Percentiles rank a stretch among this genome's conserved stretches.
Evolutionary conservation across 2,329 filamentous ascomycete species (phyloP).

Genomic region (Pseudocercospora ulei): DNA sequence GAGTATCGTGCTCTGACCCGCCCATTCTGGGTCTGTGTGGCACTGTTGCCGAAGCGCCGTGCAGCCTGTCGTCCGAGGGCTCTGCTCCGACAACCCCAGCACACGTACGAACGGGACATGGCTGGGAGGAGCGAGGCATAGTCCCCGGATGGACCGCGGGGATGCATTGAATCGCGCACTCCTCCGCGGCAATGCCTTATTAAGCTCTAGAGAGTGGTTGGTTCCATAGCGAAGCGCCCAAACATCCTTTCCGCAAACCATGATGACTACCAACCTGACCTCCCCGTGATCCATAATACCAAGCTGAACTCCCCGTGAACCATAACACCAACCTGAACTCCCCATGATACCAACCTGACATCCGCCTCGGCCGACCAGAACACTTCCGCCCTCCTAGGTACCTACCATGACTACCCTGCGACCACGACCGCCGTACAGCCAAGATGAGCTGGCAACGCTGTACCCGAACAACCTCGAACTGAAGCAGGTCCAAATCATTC

Average conservation of each 20-base stretch:
- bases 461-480: conserved; percentile 75
- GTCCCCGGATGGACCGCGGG: too few relatives aligned
- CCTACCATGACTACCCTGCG: conserved; percentile 63
- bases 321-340: too few relatives aligned
- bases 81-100: conserved; percentile 9
- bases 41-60: conserved; percentile 1
- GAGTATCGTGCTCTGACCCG: conserved; percentile 21
- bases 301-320: not conserved
- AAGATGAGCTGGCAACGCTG: conserved; percentile 66
- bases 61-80: not conserved
- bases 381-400: conserved; percentile 3
- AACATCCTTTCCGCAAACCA: too few relatives aligned
- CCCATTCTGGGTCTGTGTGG: not conserved
- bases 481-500: conserved; percentile 77
- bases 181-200: conserved; percentile 3
- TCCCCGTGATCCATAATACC: too few relatives aligned
- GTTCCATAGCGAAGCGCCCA: too few relatives aligned
- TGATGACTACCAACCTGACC: too few relatives aligned
- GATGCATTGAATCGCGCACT: too few relatives aligned
- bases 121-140: conserved; percentile 1
- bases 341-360: conserved; percentile 11
- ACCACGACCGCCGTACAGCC: conserved; percentile 65
- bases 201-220: too few relatives aligned
- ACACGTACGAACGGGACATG: conserved; percentile 13
- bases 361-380: conserved; percentile 6